Evolutionary conservation across 257 asterid genomes (phyloP).

Genomic region (Avicennia marina): DNA sequence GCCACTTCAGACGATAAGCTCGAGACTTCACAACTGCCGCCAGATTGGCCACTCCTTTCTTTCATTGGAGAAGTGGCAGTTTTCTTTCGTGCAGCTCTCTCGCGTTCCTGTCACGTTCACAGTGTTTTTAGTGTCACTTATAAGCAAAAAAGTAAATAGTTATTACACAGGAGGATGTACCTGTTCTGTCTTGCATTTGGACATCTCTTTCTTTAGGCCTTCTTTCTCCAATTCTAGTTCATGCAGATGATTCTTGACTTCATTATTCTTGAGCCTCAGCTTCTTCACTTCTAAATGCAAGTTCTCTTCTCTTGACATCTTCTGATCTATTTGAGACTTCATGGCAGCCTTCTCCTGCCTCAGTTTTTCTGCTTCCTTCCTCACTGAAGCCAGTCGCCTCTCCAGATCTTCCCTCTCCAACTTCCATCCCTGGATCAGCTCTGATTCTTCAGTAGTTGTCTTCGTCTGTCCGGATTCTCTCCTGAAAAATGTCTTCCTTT

Average conservation of each 20-base stretch:
- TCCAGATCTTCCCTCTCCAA: constrained; percentile 48
- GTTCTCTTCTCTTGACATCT: constrained; percentile 53
- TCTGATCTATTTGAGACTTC: constrained; percentile 55
- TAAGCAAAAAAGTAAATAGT: constrained; percentile 9
- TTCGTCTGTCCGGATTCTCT: constrained; percentile 19
- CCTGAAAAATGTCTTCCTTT: neutral
- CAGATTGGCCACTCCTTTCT: constrained; percentile 23
- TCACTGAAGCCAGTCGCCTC: constrained; percentile 41
- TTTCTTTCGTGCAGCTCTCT: constrained; percentile 17
- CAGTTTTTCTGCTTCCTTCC: constrained; percentile 51
- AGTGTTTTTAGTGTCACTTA: constrained; percentile 16
- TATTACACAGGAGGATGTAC: constrained; percentile 26
- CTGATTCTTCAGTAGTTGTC: constrained; percentile 29
- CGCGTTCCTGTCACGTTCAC: constrained; percentile 26
- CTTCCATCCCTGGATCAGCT: constrained; percentile 33
- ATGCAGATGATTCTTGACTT: constrained; percentile 36
- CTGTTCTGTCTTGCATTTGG: constrained; percentile 46
- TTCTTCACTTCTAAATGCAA: constrained; percentile 60
- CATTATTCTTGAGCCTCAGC: constrained; percentile 45
- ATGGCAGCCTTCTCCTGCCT: constrained; percentile 39
- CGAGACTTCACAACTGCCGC: constrained; percentile 33
- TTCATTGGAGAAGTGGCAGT: constrained; percentile 12
- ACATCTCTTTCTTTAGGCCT: constrained; percentile 52
- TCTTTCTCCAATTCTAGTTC: constrained; percentile 59
- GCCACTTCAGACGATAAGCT: constrained; percentile 49